Percentiles rank a stretch among this genome's conserved stretches.
These are phyloP conservation scores for Rhodotorula sp. DNA, from an alignment of 1,284 basidiomycete species.

Conservation along the genomic window DNA sequence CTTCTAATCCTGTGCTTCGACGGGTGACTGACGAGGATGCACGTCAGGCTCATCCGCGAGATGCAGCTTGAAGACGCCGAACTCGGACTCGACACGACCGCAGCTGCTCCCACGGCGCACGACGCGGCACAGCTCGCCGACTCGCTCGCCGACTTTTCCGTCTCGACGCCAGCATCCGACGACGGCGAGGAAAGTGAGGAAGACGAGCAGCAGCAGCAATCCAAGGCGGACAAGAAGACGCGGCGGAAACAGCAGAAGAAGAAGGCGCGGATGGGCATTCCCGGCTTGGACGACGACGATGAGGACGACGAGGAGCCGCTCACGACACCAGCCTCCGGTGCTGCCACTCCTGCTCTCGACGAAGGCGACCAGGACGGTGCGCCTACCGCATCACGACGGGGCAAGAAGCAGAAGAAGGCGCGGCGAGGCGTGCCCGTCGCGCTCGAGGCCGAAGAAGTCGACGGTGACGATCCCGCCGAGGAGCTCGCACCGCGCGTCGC, in stretches of 20 bases:
- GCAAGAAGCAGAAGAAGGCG: constrained; percentile 19
- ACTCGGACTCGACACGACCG: constrained; percentile 53
- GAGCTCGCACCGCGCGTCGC: not conserved
- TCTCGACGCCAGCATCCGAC: not conserved
- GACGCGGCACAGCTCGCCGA: constrained; percentile 22
- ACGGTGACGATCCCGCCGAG: not conserved
- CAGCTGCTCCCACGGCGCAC: not conserved
- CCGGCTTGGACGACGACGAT: constrained; percentile 31
- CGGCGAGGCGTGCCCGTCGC: not conserved
- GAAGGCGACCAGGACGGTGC: constrained; percentile 28
- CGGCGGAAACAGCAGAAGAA: not conserved
- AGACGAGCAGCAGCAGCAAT: constrained; percentile 37
- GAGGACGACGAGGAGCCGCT: constrained; percentile 37
- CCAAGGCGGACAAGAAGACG: constrained; percentile 15
- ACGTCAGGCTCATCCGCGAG: constrained; percentile 60
- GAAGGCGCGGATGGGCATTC: not conserved
- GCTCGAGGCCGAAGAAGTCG: not conserved
- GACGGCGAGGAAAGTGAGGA: constrained; percentile 39
- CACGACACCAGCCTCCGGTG: not conserved
- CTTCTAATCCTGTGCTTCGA: not conserved
- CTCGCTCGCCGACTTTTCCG: constrained; percentile 19
- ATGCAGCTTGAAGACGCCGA: constrained; percentile 77
- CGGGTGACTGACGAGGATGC: not conserved
- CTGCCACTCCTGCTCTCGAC: not conserved
- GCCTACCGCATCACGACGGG: constrained; percentile 1